Evolutionary conservation across 2,329 filamentous ascomycete species (phyloP).

Genomic region (Colletotrichum viniferum): DNA sequence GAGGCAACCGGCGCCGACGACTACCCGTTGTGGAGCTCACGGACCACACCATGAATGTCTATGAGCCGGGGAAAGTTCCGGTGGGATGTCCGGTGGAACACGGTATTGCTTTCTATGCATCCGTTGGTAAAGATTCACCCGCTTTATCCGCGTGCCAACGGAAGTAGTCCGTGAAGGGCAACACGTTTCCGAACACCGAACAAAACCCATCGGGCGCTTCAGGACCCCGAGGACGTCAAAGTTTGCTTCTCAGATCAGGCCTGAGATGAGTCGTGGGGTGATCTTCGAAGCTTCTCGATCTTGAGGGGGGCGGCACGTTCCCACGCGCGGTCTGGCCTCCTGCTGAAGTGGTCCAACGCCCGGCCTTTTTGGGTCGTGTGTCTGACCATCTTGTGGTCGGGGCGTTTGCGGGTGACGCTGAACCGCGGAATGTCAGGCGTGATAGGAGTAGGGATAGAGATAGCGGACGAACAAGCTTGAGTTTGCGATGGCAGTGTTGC

Average conservation of each 20-base stretch:
- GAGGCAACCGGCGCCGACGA: not conserved
- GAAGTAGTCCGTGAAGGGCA: not conserved
- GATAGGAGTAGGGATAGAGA: not conserved
- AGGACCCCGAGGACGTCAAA: not conserved
- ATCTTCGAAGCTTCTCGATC: constrained; percentile 3
- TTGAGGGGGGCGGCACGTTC: not conserved
- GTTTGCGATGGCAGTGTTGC: not conserved
- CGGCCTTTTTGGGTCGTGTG: not conserved
- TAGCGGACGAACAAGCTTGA: not conserved
- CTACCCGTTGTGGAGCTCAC: not conserved
- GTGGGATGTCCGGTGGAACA: not conserved
- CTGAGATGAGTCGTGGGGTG: not conserved
- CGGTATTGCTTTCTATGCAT: not conserved
- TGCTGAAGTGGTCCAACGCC: not conserved
- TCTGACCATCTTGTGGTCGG: not conserved
- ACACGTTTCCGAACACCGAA: not conserved
- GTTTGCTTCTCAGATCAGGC: not conserved
- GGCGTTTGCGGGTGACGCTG: not conserved
- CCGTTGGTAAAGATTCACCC: not conserved
- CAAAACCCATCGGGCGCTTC: not conserved
- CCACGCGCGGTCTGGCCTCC: not conserved
- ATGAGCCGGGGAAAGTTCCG: not conserved
- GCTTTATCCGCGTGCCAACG: not conserved
- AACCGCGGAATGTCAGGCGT: not conserved
- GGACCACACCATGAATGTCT: not conserved